These are phyloP conservation scores for Cercospora sp. DNA, from an alignment of 2,329 filamentous ascomycete genomes.

Conservation along the genomic window DNA sequence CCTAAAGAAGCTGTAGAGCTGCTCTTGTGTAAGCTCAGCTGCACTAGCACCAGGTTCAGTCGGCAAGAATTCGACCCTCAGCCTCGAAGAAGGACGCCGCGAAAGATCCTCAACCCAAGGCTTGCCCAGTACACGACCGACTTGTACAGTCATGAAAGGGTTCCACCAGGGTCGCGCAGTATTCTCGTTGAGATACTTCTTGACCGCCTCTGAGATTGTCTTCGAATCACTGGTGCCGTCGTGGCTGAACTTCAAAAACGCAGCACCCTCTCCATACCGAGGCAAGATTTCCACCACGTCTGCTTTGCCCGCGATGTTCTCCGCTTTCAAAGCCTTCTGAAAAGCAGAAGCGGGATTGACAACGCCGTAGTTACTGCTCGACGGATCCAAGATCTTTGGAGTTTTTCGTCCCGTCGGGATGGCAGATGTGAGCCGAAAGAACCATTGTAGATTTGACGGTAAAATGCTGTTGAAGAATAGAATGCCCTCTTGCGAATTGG, in stretches of 20 bases:
- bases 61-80: constrained; percentile 84
- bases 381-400: constrained; percentile 17
- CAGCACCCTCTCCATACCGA: constrained; percentile 85
- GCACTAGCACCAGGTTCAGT: constrained; percentile 68
- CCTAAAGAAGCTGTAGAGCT: constrained; percentile 81
- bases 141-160: constrained; percentile 70
- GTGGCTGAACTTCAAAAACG: constrained; percentile 81
- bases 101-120: constrained; percentile 95
- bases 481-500: constrained; percentile 73
- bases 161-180: constrained; percentile 89
- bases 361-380: constrained; percentile 41
- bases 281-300: constrained; percentile 80
- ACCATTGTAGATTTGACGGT: constrained; percentile 71
- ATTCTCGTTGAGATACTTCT: constrained; percentile 64
- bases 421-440: constrained; percentile 54
- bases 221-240: constrained; percentile 49
- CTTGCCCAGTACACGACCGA: constrained; percentile 73
- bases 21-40: constrained; percentile 81
- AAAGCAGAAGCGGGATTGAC: constrained; percentile 59
- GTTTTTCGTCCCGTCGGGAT: constrained; percentile 35
- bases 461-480: constrained; percentile 92
- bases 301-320: constrained; percentile 43
- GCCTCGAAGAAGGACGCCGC: constrained; percentile 70
- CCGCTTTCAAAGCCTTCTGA: constrained; percentile 42
- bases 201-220: constrained; percentile 62